Evolutionary conservation across 495 filamentous ascomycete species (phyloP), one percentile per base, ranked within the genome.

Genomic region (Penicillium maclennaniae): DNA sequence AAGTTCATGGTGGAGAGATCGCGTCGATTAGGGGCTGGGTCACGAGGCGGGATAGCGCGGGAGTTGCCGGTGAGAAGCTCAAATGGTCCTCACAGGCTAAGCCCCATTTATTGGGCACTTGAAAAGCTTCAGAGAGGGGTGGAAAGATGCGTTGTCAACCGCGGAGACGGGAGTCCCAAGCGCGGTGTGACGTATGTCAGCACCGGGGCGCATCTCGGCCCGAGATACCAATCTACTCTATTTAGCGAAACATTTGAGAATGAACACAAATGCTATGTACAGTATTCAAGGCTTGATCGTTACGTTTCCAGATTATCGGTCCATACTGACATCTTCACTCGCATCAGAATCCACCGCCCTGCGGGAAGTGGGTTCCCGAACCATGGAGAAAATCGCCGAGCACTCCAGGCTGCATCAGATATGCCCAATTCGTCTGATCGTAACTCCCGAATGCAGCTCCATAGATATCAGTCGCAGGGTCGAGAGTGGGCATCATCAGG

Each of bases 161-260:
- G 63, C 58, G 61, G 61, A 67, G 61, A 52, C 49, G 51, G 43
- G 46, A 53, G 57, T 65, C 56, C 56, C 57, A 55, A 68, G 62
- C 59, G 63, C 58, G 63, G 59, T 64, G 67, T 70, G 68, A 71
- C 67, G 67, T 73, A 70, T 56, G 62, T 68, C 62, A 62, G 61
- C 69, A 61, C 41, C 28, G 49, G 55, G 41, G 23, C 39, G 47
- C 31, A 44, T 26, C 53, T 60, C 45, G 51, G 55, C 39, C 31
- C 31, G 31, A 34, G 31, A 34, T 34, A 34, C 31, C 1, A 34
- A 34, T 34, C 31, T 34, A 34, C 31, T 34, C 31, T 34, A n/a
- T n/a, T n/a, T n/a, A n/a, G 10, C 14, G 9, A 14, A 14, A 14
- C 14, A 9, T 12, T 4, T 12, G 31, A 10, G 15, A 34, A 14